phyloP scores from a whole-genome alignment of 2,329 filamentous ascomycete genomes.

The Diaporthe sp. region DNA sequence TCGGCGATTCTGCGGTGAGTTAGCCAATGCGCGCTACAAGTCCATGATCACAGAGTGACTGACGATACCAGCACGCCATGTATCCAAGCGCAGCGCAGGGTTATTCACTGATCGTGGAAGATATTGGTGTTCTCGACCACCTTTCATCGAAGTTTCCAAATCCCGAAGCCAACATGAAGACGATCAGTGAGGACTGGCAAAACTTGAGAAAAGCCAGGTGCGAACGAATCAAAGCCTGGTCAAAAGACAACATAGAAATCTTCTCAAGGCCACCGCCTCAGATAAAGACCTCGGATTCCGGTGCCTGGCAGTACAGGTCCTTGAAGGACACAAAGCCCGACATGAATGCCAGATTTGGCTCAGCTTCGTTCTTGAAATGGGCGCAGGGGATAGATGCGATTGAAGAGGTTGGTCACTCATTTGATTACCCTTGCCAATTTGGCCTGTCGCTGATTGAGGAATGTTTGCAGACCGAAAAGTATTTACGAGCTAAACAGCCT shows the following conservation, averaged over 20 bases:
- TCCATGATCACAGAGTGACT: neutral
- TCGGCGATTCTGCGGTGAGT: conserved; percentile 41
- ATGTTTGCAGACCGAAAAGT: neutral
- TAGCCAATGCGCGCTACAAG: neutral
- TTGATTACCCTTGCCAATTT: neutral
- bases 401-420: conserved; percentile 20
- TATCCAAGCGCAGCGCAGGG: conserved; percentile 30
- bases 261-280: conserved; percentile 3
- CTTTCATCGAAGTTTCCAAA: neutral
- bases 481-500: neutral
- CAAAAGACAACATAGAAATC: conserved; percentile 38
- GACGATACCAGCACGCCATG: conserved; percentile 30
- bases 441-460: neutral
- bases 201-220: conserved; percentile 41
- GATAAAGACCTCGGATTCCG: neutral
- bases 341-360: conserved; percentile 23
- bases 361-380: conserved; percentile 30
- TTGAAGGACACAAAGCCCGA: conserved; percentile 17
- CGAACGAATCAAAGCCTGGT: conserved; percentile 41
- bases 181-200: conserved; percentile 36
- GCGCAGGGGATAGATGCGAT: conserved; percentile 27
- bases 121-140: conserved; percentile 33
- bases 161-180: neutral
- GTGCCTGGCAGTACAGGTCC: conserved; percentile 11
- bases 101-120: conserved; percentile 32